These are phyloP conservation scores for Xerocomellus intermedius DNA, from an alignment of 768 basidiomycete genomes.

Conservation along the genomic window DNA sequence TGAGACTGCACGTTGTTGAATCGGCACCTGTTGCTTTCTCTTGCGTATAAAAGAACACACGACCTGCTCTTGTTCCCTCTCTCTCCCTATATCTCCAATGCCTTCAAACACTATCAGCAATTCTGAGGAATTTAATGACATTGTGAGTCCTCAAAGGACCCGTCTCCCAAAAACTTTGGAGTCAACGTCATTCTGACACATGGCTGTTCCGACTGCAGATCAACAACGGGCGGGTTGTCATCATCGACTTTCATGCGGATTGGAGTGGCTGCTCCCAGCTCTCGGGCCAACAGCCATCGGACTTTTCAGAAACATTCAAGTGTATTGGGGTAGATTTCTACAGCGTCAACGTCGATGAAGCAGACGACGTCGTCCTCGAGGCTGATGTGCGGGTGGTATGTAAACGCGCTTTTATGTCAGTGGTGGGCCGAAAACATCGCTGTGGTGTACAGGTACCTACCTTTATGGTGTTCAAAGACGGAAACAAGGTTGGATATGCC, in stretches of 20 bases:
- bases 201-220: constrained; percentile 9
- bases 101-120: constrained; percentile 17
- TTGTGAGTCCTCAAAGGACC: constrained; percentile 12
- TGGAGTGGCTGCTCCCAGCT: constrained; percentile 10
- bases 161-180: not conserved
- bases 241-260: constrained; percentile 24
- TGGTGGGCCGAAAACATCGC: not conserved
- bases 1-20: not conserved
- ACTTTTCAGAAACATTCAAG: constrained; percentile 24
- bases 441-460: constrained; percentile 21
- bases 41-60: not conserved
- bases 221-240: constrained; percentile 24
- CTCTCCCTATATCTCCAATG: constrained; percentile 7
- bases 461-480: constrained; percentile 32
- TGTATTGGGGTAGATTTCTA: constrained; percentile 52
- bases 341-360: constrained; percentile 72
- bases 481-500: constrained; percentile 23
- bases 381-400: constrained; percentile 62
- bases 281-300: constrained; percentile 11
- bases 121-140: constrained; percentile 16
- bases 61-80: not conserved
- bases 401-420: not conserved
- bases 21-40: not conserved
- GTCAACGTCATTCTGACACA: not conserved
- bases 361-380: constrained; percentile 51